phyloP scores from a whole-genome alignment of 2,329 filamentous ascomycete species.

The Nannizzia gypsea region DNA sequence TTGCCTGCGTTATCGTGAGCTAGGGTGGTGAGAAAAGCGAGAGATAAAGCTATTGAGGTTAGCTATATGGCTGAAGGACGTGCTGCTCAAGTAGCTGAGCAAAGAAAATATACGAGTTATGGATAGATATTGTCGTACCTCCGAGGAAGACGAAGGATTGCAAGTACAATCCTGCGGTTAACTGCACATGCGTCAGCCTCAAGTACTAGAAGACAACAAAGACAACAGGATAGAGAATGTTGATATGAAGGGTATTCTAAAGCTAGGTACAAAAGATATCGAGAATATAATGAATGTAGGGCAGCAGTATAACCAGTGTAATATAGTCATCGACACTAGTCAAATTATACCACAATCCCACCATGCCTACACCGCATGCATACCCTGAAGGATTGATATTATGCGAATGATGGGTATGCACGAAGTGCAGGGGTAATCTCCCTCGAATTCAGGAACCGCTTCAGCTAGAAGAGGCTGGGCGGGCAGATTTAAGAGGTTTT shows the following conservation, averaged over 20 bases:
- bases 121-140: slow-evolving; percentile 20
- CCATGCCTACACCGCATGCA: slow-evolving; percentile 59
- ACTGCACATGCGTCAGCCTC: slow-evolving; percentile 26
- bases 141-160: slow-evolving; percentile 26
- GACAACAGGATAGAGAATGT: background rate
- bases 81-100: background rate
- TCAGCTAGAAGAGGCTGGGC: slow-evolving; percentile 61
- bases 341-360: slow-evolving; percentile 53
- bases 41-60: slow-evolving; percentile 48
- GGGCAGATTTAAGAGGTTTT: slow-evolving; percentile 65
- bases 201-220: background rate
- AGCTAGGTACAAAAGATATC: slow-evolving; percentile 6
- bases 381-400: slow-evolving; percentile 42
- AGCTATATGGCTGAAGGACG: background rate
- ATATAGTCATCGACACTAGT: slow-evolving; percentile 49
- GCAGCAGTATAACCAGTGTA: slow-evolving; percentile 52
- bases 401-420: slow-evolving; percentile 55
- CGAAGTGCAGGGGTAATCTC: slow-evolving; percentile 61
- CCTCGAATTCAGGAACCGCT: slow-evolving; percentile 75
- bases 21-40: slow-evolving; percentile 74
- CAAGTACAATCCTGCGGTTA: slow-evolving; percentile 31
- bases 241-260: slow-evolving; percentile 3
- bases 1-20: slow-evolving; percentile 72
- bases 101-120: slow-evolving; percentile 4
- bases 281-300: slow-evolving; percentile 42